These are phyloP conservation scores for Galeopsis tetrahit DNA, from an alignment of 257 asterid species.

Conservation along the genomic window DNA sequence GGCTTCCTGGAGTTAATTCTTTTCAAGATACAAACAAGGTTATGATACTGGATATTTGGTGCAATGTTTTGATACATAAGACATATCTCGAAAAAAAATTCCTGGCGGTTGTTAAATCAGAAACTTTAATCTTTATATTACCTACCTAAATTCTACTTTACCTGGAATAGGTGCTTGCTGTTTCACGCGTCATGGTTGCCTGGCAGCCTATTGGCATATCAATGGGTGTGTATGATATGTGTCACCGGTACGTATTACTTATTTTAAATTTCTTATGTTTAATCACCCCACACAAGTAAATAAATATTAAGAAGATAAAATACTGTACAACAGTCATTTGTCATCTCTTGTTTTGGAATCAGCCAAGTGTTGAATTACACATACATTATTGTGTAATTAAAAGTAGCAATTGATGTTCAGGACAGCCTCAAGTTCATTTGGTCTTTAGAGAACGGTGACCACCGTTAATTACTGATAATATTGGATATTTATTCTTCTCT, in stretches of 20 bases:
- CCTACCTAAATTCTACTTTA: conserved; percentile 29
- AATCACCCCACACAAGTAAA: not conserved
- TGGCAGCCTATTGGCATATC: conserved; percentile 96
- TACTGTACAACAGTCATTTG: not conserved
- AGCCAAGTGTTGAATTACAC: not conserved
- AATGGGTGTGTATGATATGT: conserved; percentile 97
- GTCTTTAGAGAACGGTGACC: not conserved
- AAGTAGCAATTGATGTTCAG: not conserved
- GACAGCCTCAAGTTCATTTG: not conserved
- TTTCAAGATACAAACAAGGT: conserved; percentile 96
- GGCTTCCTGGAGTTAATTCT: conserved; percentile 85
- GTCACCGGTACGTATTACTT: conserved; percentile 72
- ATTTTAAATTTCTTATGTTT: conserved; percentile 1
- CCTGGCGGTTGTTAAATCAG: conserved; percentile 8
- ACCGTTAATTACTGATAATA: not conserved
- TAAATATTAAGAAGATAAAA: not conserved
- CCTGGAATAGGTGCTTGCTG: conserved; percentile 85
- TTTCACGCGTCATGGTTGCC: conserved; percentile 92
- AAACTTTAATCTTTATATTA: conserved; percentile 6
- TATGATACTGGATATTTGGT: conserved; percentile 24
- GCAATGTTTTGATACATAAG: not conserved
- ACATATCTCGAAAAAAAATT: conserved; percentile 21
- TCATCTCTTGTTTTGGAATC: conserved; percentile 10
- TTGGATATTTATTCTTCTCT: not conserved
- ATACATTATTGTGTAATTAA: not conserved